Evolutionary conservation across 1,139 yeast species (phyloP).

Genomic region (Geotrichum australiense): DNA sequence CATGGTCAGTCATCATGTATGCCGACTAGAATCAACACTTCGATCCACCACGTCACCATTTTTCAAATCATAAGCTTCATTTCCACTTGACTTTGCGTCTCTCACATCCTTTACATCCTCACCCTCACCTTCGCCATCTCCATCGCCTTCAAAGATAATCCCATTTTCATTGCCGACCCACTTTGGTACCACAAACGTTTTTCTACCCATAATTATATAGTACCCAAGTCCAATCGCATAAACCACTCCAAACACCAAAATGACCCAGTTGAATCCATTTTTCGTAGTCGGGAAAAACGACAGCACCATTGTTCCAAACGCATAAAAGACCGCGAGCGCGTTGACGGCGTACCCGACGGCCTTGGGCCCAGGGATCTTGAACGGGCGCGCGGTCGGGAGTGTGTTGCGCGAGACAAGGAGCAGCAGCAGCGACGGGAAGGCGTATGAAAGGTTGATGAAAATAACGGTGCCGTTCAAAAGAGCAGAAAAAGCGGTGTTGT

Average conservation of each 20-base stretch:
- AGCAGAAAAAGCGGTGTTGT: constrained; percentile 72
- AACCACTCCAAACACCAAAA: constrained; percentile 38
- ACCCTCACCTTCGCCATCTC: too few species aligned
- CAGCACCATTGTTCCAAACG: constrained; percentile 54
- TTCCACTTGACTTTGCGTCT: too few species aligned
- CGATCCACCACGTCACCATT: too few species aligned
- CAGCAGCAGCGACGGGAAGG: constrained; percentile 61
- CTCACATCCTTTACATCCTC: too few species aligned
- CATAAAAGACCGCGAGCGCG: constrained; percentile 51
- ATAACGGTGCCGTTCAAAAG: constrained; percentile 79
- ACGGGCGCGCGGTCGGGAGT: constrained; percentile 57
- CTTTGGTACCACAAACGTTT: constrained; percentile 15
- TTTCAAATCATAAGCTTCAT: too few species aligned
- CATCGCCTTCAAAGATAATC: too few species aligned
- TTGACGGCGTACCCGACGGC: constrained; percentile 53
- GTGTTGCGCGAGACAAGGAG: constrained; percentile 51
- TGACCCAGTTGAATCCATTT: constrained; percentile 72
- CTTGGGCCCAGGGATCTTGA: constrained; percentile 46
- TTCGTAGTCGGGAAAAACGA: constrained; percentile 69
- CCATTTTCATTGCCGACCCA: too few species aligned
- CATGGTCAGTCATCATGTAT: too few species aligned
- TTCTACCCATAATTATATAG: constrained; percentile 17
- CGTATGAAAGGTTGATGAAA: constrained; percentile 66
- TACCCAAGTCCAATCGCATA: constrained; percentile 14
- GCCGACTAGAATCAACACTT: too few species aligned